Evolutionary conservation across 23 red algal species (phyloP), one percentile per base, ranked within the genome.

Genomic region (Chondrus crispus): DNA sequence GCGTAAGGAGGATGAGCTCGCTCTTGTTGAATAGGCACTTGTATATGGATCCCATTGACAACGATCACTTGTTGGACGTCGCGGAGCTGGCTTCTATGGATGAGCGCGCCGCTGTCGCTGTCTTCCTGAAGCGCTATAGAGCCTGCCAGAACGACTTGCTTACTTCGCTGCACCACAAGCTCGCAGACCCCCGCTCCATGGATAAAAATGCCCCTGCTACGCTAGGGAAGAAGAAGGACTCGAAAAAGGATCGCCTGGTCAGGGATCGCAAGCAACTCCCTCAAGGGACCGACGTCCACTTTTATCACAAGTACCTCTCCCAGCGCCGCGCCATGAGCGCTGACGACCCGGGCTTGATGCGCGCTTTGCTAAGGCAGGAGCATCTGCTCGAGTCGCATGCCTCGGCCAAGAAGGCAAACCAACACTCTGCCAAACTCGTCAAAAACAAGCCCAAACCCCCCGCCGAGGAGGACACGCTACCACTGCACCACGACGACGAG

Each of bases 11-110:
- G 9, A 32, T 66, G 18, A 66, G 60, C 60, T 66, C 60, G 60
- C n/a, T n/a, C n/a, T 66, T 66, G 60, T 66, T 66, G 60, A 32
- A 22, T 22, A 66, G 60, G 1, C 60, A 66, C 35, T 19, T 66
- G 7, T 22, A 32, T 7, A 32, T 32, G 9, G 60, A 66, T n/a
- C n/a, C n/a, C n/a, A n/a, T n/a, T n/a, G 44, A 10, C 11, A 38
- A 48, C n/a, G 71, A 42, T 46, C 71, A 37, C 22, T 28, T 8
- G 5, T 13, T 90, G 1, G 50, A 90, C 20, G 20, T 90, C 11
- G 24, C 87, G 32, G 48, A 79, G 10, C 48, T 90, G 58, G 87
- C 87, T 14, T 43, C 52, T 14, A 69, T 90, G 46, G 87, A 90
- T 38, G 87, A 90, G 28, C 68, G 24, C 32, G 44, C 52, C 0